Percentiles rank a stretch among this genome's conserved stretches.
phyloP scores from a whole-genome alignment of 2,329 filamentous ascomycete species.

The Aspergillus brunneoviolaceus region DNA sequence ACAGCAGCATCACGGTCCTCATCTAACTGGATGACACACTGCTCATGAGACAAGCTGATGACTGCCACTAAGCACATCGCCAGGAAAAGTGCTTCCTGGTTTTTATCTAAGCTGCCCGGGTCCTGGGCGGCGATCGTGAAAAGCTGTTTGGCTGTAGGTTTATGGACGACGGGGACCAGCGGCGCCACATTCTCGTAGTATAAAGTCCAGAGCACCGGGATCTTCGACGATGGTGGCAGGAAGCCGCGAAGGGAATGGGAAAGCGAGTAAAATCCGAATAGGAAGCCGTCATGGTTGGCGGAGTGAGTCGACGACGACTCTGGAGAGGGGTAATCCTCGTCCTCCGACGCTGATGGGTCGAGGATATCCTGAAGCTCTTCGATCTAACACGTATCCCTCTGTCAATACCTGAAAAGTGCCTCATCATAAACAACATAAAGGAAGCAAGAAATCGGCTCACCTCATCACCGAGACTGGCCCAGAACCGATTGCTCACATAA shows the following conservation, averaged over 20 bases:
- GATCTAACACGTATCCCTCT: constrained; percentile 40
- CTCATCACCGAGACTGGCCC: constrained; percentile 62
- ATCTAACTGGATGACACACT: constrained; percentile 48
- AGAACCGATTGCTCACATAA: constrained; percentile 63
- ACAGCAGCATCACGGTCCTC: constrained; percentile 53
- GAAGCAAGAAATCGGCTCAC: constrained; percentile 31
- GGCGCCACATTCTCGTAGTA: constrained; percentile 64
- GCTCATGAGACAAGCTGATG: constrained; percentile 41
- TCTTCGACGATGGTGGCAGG: constrained; percentile 55
- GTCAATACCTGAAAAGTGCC: constrained; percentile 10
- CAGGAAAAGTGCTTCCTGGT: constrained; percentile 59
- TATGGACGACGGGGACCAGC: constrained; percentile 60
- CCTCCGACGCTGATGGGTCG: constrained; percentile 57
- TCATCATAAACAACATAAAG: not conserved
- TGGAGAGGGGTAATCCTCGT: constrained; percentile 53
- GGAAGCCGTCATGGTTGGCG: constrained; percentile 56
- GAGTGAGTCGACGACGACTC: constrained; percentile 38
- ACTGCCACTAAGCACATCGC: constrained; percentile 62
- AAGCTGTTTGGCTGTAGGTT: constrained; percentile 53
- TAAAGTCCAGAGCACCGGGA: constrained; percentile 55
- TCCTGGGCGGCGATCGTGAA: constrained; percentile 53
- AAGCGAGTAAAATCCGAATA: constrained; percentile 61
- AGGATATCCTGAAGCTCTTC: constrained; percentile 63
- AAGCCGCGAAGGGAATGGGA: constrained; percentile 56
- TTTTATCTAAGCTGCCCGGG: constrained; percentile 53